Evolutionary conservation across 805 yeast species (phyloP).

Genomic region (Pichia cephalocereana): DNA sequence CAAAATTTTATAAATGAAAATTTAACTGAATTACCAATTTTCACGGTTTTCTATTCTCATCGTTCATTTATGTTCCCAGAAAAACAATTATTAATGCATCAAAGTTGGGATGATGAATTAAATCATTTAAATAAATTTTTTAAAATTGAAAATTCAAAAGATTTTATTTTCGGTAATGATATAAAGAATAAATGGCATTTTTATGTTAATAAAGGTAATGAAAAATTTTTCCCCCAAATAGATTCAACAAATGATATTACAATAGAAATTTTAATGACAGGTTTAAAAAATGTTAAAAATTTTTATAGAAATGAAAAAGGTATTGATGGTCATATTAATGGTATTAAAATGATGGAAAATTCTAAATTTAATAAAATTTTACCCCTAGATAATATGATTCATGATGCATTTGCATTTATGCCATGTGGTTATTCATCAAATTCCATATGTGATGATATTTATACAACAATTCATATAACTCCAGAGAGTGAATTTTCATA

Average conservation of each 20-base stretch:
- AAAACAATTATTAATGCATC: conserved; percentile 71
- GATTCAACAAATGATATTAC: conserved; percentile 39
- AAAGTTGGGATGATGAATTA: conserved; percentile 78
- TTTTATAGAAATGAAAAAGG: no score
- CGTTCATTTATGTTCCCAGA: conserved; percentile 90
- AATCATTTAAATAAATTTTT: conserved; percentile 58
- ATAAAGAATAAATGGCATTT: conserved; percentile 83
- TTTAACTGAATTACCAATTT: conserved; percentile 21
- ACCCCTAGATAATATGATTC: conserved; percentile 23
- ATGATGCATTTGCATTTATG: conserved; percentile 82
- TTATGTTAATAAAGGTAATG: conserved; percentile 48
- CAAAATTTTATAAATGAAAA: conserved; percentile 23
- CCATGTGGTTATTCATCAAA: conserved; percentile 97
- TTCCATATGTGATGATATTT: conserved; percentile 50
- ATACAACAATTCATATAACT: conserved; percentile 83
- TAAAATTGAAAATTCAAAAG: conserved; percentile 45
- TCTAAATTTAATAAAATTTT: conserved; percentile 54
- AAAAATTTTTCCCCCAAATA: background rate
- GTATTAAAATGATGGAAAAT: conserved; percentile 54
- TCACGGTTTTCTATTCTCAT: conserved; percentile 79
- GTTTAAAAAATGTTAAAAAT: conserved; percentile 32
- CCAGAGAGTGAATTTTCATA: conserved; percentile 94
- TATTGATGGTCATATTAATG: conserved; percentile 61
- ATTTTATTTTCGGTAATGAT: conserved; percentile 61
- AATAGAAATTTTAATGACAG: conserved; percentile 87